Evolutionary conservation across 768 basidiomycete species (phyloP).

Genomic region (Rubroboletus pulcherrimus): DNA sequence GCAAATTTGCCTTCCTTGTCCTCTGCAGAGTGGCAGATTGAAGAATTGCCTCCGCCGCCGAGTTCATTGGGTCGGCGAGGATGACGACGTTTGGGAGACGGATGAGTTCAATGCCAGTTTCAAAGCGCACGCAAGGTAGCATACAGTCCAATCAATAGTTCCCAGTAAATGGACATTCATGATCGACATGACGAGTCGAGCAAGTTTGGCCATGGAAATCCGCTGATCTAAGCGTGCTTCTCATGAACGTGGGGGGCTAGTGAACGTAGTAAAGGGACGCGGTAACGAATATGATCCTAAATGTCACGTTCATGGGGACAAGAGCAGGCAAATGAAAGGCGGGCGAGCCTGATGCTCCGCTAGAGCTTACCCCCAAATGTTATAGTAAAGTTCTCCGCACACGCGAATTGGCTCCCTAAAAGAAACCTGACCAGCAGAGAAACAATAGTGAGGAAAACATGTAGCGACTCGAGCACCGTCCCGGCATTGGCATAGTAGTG

Average conservation of each 20-base stretch:
- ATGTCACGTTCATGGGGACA: neutral
- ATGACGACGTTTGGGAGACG: neutral
- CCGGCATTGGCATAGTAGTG: neutral
- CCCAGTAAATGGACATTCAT: neutral
- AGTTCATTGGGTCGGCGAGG: constrained; percentile 4
- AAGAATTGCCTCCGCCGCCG: constrained; percentile 45
- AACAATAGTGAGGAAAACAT: neutral
- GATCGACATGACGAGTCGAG: neutral
- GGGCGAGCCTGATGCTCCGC: neutral
- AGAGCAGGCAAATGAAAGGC: neutral
- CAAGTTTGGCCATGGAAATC: neutral
- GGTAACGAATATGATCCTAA: neutral
- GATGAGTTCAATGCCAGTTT: neutral
- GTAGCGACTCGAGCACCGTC: neutral
- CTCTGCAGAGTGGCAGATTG: constrained; percentile 53
- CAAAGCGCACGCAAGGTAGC: neutral
- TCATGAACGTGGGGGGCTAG: neutral
- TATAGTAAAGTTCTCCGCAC: neutral
- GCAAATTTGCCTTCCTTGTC: constrained; percentile 44
- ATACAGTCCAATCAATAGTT: neutral
- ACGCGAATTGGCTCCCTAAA: neutral
- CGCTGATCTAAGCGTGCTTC: too few species aligned
- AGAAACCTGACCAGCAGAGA: neutral
- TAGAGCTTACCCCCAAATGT: too few species aligned
- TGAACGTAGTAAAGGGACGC: neutral